Conservation (phyloP, 345 rosid species). For the Bretschneidera sinensis region DNA sequence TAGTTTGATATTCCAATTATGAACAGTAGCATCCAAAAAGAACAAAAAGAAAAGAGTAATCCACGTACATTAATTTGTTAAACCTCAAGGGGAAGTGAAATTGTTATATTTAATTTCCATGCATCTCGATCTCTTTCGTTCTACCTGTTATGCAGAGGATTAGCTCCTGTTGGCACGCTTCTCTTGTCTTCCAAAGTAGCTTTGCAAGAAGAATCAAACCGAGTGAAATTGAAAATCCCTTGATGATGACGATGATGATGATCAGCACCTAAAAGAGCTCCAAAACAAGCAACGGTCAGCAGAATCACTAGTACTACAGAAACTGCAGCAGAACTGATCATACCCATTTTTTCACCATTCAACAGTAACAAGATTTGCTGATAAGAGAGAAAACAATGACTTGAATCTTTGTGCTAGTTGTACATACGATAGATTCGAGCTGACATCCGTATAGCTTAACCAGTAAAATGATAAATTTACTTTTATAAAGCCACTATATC, state of each 20-base stretch:
- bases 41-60: not conserved
- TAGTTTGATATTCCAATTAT: no score
- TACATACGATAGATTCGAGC: no score
- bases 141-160: conserved; percentile 43
- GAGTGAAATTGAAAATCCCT: conserved; percentile 8
- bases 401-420: no score
- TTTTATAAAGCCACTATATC: no score
- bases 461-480: no score
- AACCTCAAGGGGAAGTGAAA: not conserved
- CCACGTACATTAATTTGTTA: no score
- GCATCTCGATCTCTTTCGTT: not conserved
- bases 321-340: not conserved
- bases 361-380: no score
- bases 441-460: no score
- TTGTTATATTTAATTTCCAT: not conserved
- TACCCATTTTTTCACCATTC: no score
- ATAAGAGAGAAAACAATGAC: no score
- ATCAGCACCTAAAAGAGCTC: not conserved
- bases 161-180: conserved; percentile 36
- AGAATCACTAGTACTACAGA: conserved; percentile 11
- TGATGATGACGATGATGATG: not conserved
- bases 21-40: conserved; percentile 2
- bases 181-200: conserved; percentile 34
- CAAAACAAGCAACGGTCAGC: conserved; percentile 18
- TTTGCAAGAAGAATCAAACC: conserved; percentile 12